These are phyloP conservation scores for Tripidium arundinaceum DNA, from an alignment of 202 grass and related monocot genomes.

Conservation along the genomic window DNA sequence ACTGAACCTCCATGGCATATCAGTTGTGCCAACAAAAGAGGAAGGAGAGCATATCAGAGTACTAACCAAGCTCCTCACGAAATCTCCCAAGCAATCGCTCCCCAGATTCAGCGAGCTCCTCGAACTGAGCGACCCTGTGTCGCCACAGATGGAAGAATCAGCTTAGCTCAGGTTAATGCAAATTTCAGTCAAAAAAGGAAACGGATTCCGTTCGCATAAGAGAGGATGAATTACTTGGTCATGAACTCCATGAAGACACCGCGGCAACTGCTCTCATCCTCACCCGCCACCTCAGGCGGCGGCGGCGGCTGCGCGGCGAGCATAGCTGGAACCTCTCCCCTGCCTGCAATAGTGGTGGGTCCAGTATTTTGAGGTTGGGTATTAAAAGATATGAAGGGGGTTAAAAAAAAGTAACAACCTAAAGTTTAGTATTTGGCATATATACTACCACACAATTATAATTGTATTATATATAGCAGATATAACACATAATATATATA, in stretches of 20 bases:
- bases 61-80: constrained; percentile 32
- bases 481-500: no score
- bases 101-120: constrained; percentile 31
- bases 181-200: background rate
- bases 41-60: background rate
- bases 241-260: constrained; percentile 36
- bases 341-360: background rate
- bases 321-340: background rate
- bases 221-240: constrained; percentile 14
- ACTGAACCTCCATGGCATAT: background rate
- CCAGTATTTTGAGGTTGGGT: background rate
- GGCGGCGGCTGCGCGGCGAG: background rate
- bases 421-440: background rate
- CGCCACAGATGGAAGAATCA: background rate
- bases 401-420: background rate
- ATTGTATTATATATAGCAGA: background rate
- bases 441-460: background rate
- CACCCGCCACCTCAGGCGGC: background rate
- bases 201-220: background rate
- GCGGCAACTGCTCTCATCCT: background rate
- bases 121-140: constrained; percentile 26
- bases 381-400: background rate
- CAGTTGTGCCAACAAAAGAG: background rate
- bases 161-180: background rate
- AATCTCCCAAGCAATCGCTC: constrained; percentile 34